Percentiles rank a stretch among this genome's conserved stretches.
Evolutionary conservation across 352 stramenopile species (phyloP).

Genomic region (Peronospora tabacina): DNA sequence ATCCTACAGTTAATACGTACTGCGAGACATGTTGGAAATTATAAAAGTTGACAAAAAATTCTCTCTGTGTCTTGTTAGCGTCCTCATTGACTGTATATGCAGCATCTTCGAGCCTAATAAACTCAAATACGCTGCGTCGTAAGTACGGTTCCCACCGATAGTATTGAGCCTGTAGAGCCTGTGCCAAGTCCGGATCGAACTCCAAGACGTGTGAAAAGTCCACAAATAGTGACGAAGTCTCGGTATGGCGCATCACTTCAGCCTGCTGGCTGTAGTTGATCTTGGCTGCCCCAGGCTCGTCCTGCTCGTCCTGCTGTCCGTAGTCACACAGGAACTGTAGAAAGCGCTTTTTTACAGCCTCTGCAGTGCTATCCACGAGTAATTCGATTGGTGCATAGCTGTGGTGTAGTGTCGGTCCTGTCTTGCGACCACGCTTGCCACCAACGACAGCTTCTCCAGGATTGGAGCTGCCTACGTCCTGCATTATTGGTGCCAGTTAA

Average conservation of each 20-base stretch:
- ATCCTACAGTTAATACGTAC: slow-evolving; percentile 28
- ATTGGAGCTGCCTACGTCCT: slow-evolving; percentile 4
- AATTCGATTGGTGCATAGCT: slow-evolving; percentile 38
- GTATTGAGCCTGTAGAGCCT: slow-evolving; percentile 79
- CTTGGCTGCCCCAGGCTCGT: slow-evolving; percentile 13
- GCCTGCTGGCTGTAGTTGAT: slow-evolving; percentile 82
- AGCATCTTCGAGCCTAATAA: slow-evolving; percentile 65
- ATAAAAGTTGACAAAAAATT: slow-evolving; percentile 88
- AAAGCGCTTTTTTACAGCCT: slow-evolving; percentile 79
- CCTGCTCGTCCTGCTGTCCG: slow-evolving; percentile 34
- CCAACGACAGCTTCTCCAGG: slow-evolving; percentile 12
- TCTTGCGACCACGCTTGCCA: slow-evolving; percentile 37
- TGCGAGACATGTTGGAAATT: slow-evolving; percentile 84
- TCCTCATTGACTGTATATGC: slow-evolving; percentile 75
- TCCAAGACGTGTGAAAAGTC: slow-evolving; percentile 82
- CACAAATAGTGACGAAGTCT: slow-evolving; percentile 84
- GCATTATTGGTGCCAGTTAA: slow-evolving; percentile 7
- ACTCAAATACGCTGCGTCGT: slow-evolving; percentile 65
- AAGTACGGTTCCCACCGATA: slow-evolving; percentile 82
- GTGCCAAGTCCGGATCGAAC: slow-evolving; percentile 72
- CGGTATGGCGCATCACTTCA: slow-evolving; percentile 80
- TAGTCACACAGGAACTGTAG: slow-evolving; percentile 79
- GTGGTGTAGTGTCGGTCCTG: slow-evolving; percentile 33
- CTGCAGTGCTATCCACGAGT: slow-evolving; percentile 62
- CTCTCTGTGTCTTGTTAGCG: slow-evolving; percentile 65